phyloP scores from a whole-genome alignment of 352 stramenopile genomes.

The Phytophthora crassamura region DNA sequence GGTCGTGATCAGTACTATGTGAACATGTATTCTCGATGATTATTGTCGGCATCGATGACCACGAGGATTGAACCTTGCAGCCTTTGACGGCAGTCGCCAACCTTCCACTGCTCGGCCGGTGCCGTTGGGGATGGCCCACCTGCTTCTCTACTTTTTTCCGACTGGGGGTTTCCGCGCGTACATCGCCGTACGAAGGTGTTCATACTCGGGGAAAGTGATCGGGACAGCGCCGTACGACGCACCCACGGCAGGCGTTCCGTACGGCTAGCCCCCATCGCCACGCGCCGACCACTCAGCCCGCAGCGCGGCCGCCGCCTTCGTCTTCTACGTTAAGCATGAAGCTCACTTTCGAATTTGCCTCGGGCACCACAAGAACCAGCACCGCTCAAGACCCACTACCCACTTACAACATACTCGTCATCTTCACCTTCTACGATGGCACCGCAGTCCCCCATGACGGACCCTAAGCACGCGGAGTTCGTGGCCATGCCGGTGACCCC shows the following conservation, averaged over 20 bases:
- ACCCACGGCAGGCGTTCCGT: neutral
- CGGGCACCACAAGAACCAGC: constrained; percentile 13
- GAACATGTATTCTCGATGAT: too few relatives aligned
- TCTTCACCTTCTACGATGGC: neutral
- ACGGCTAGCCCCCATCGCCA: neutral
- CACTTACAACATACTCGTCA: neutral
- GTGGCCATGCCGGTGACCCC: constrained; percentile 20
- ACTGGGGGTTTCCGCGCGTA: constrained; percentile 14
- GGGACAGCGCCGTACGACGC: constrained; percentile 39
- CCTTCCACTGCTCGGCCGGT: neutral
- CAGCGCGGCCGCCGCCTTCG: neutral
- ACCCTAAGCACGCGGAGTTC: constrained; percentile 16
- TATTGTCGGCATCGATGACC: too few relatives aligned
- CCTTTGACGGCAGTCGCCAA: neutral
- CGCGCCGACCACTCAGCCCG: constrained; percentile 20
- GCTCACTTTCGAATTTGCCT: constrained; percentile 34
- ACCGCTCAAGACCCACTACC: constrained; percentile 3
- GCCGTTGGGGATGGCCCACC: constrained; percentile 11
- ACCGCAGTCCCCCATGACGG: constrained; percentile 2
- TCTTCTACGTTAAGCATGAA: neutral
- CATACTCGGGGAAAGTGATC: constrained; percentile 30
- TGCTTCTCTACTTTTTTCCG: constrained; percentile 7
- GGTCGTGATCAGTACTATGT: too few relatives aligned
- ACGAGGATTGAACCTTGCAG: too few relatives aligned
- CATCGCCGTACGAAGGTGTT: constrained; percentile 32